These are phyloP conservation scores for Funneliformis geosporum DNA, from an alignment of 192 early-diverging fungal genomes.

Conservation along the genomic window DNA sequence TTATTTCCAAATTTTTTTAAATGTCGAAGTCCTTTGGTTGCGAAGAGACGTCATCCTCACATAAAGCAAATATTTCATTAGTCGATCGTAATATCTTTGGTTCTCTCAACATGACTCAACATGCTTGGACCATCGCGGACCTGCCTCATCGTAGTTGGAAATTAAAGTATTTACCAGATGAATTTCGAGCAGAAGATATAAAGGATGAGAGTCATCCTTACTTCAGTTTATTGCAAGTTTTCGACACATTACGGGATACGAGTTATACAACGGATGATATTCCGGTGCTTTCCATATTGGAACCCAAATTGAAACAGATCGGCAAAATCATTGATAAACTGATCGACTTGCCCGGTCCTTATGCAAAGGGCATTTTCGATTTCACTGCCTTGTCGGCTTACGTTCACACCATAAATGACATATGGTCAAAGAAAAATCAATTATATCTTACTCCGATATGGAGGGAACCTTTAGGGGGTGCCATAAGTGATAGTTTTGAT, in stretches of 20 bases:
- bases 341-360: conserved; percentile 14
- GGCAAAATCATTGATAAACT: conserved; percentile 26
- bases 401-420: conserved; percentile 16
- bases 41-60: neutral
- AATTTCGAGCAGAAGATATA: conserved; percentile 11
- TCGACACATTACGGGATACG: conserved; percentile 9
- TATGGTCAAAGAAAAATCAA: conserved; percentile 25
- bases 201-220: conserved; percentile 19
- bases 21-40: neutral
- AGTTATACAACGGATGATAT: conserved; percentile 8
- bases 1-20: neutral
- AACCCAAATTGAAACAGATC: conserved; percentile 20
- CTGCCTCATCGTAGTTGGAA: conserved; percentile 17
- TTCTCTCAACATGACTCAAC: neutral
- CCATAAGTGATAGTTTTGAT: neutral
- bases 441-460: conserved; percentile 11
- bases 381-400: conserved; percentile 12
- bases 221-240: conserved; percentile 16
- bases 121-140: conserved; percentile 19
- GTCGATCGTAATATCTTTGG: neutral
- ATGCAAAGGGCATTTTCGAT: conserved; percentile 19
- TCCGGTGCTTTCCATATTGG: conserved; percentile 7
- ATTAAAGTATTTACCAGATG: conserved; percentile 27
- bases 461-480: neutral
- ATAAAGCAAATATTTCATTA: neutral